phyloP scores from a whole-genome alignment of 2,329 filamentous ascomycete species.

The Aureobasidium sp. region DNA sequence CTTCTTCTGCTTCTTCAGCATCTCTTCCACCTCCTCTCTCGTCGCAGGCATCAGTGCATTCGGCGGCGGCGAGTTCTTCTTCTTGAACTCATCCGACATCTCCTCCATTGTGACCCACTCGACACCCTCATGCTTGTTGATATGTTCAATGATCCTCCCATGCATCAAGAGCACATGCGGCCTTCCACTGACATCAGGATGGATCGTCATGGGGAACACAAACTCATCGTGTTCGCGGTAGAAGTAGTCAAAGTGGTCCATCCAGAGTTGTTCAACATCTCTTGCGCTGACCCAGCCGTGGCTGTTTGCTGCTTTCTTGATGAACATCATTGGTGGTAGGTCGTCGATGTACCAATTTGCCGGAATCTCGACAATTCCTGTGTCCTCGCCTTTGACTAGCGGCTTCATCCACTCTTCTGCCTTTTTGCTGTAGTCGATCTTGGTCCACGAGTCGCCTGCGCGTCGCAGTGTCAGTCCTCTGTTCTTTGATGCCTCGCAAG shows the following conservation, averaged over 20 bases:
- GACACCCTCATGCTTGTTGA: conserved; percentile 54
- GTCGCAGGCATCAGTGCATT: conserved; percentile 54
- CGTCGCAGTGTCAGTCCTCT: conserved; percentile 17
- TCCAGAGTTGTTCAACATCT: conserved; percentile 57
- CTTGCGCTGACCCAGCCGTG: conserved; percentile 50
- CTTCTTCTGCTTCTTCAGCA: conserved; percentile 18
- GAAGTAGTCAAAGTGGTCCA: conserved; percentile 63
- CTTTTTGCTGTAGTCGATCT: conserved; percentile 57
- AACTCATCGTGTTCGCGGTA: conserved; percentile 71
- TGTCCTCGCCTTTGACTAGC: conserved; percentile 46
- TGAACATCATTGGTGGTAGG: conserved; percentile 60
- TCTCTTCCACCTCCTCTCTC: conserved; percentile 43
- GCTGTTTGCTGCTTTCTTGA: conserved; percentile 55
- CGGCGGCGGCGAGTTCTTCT: conserved; percentile 47
- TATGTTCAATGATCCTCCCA: conserved; percentile 51
- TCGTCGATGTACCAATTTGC: conserved; percentile 39
- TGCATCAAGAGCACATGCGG: conserved; percentile 68
- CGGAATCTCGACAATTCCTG: conserved; percentile 58
- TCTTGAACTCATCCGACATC: conserved; percentile 65
- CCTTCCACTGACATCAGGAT: conserved; percentile 58
- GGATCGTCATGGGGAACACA: conserved; percentile 67
- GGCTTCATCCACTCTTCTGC: conserved; percentile 61
- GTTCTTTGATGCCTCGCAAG: conserved; percentile 55
- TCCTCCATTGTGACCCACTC: conserved; percentile 60
- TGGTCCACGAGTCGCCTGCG: conserved; percentile 55